phyloP scores from a whole-genome alignment of 768 basidiomycete genomes.

The Cystobasidiopsis lactophilus region DNA sequence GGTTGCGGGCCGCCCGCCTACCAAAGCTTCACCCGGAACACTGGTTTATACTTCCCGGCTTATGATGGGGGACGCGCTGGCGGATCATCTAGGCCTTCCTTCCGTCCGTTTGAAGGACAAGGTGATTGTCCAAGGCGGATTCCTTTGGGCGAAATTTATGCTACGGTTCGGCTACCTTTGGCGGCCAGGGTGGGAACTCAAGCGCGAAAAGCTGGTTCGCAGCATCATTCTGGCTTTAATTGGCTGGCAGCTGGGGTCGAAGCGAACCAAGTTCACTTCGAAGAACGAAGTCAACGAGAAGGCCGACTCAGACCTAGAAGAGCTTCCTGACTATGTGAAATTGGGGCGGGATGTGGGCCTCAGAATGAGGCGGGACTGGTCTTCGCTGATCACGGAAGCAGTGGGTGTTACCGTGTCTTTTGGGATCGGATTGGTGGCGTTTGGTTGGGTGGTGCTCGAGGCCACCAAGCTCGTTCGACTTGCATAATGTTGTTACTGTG shows the following conservation, averaged over 20 bases:
- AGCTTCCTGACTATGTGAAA: no score
- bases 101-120: slow-evolving; percentile 1
- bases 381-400: no score
- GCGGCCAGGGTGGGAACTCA: slow-evolving; percentile 18
- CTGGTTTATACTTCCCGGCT: slow-evolving; percentile 19
- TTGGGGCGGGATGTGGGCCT: no score
- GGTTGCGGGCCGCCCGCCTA: slow-evolving; percentile 19
- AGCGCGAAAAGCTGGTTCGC: slow-evolving; percentile 15
- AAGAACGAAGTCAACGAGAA: slow-evolving; percentile 8
- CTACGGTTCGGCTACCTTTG: slow-evolving; percentile 17
- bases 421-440: no score
- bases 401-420: no score
- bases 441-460: no score
- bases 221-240: slow-evolving; percentile 20
- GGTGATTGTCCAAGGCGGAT: background rate
- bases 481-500: no score
- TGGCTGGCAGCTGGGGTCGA: slow-evolving; percentile 21
- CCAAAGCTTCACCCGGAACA: slow-evolving; percentile 8
- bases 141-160: slow-evolving; percentile 8
- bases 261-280: slow-evolving; percentile 20
- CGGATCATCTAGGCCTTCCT: slow-evolving; percentile 21
- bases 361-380: no score
- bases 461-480: no score
- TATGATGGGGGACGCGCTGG: slow-evolving; percentile 18
- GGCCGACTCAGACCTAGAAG: slow-evolving; percentile 11